These are phyloP conservation scores for Grosmannia penicillata DNA, from an alignment of 2,329 filamentous ascomycete genomes.

Conservation along the genomic window DNA sequence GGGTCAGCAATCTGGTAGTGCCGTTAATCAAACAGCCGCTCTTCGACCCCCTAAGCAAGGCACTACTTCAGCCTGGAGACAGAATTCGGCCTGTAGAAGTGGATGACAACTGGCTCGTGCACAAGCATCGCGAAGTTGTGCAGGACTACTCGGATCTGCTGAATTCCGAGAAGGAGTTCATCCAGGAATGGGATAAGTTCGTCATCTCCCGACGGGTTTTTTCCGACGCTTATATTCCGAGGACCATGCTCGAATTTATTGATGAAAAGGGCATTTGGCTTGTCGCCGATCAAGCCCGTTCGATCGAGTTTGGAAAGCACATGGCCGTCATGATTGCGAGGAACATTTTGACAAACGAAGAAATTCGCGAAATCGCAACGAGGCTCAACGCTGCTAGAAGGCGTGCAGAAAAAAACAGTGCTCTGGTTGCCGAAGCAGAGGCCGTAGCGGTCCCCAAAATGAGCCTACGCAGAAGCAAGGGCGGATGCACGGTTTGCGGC, in stretches of 20 bases:
- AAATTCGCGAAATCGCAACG: constrained; percentile 26
- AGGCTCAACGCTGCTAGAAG: constrained; percentile 14
- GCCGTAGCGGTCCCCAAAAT: constrained; percentile 2
- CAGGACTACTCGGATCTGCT: constrained; percentile 42
- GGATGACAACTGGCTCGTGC: constrained; percentile 39
- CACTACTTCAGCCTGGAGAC: constrained; percentile 31
- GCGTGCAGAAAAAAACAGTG: constrained; percentile 10
- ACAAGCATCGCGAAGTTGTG: constrained; percentile 43
- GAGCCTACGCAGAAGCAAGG: constrained; percentile 23
- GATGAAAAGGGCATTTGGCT: constrained; percentile 36
- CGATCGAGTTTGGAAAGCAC: constrained; percentile 41
- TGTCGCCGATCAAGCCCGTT: constrained; percentile 28
- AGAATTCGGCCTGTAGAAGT: constrained; percentile 27
- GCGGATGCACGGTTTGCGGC: constrained; percentile 32
- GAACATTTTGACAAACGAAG: constrained; percentile 28
- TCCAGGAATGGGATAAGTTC: constrained; percentile 42
- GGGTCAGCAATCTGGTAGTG: constrained; percentile 24
- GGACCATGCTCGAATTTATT: constrained; percentile 36
- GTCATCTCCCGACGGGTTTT: constrained; percentile 35
- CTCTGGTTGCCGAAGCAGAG: background rate
- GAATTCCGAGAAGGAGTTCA: constrained; percentile 39
- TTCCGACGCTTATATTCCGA: constrained; percentile 35
- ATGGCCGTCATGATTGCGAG: constrained; percentile 33
- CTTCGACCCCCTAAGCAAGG: constrained; percentile 43
- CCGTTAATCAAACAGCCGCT: constrained; percentile 36